phyloP scores from a whole-genome alignment of 805 yeast species.

The Priceomyces carsonii region DNA sequence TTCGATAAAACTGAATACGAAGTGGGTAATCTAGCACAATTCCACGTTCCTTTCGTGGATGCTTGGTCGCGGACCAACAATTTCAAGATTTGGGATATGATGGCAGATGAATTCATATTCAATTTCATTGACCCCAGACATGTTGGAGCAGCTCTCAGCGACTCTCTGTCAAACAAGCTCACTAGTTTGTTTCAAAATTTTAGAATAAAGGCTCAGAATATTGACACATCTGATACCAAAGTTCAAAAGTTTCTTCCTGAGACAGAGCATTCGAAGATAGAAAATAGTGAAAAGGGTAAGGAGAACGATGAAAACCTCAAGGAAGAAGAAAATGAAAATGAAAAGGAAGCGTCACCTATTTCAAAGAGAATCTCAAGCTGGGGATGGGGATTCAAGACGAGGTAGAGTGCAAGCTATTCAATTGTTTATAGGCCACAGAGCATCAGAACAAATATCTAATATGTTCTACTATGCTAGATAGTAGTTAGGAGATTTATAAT shows the following conservation, averaged over 20 bases:
- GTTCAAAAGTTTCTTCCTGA: conserved; percentile 20
- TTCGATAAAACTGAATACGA: conserved; percentile 21
- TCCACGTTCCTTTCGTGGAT: conserved; percentile 31
- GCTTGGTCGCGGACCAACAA: conserved; percentile 36
- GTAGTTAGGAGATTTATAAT: too few relatives aligned
- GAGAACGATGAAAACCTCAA: conserved; percentile 2
- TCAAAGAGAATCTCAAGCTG: conserved; percentile 10
- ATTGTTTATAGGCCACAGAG: too few relatives aligned
- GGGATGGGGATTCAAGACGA: conserved; percentile 12
- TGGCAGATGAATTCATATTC: conserved; percentile 46
- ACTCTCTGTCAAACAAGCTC: conserved; percentile 20
- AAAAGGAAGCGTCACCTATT: conserved; percentile 1
- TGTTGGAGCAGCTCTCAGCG: conserved; percentile 24
- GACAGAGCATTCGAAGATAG: conserved; percentile 4
- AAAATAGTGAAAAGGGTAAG: conserved; percentile 1
- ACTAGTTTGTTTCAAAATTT: conserved; percentile 27
- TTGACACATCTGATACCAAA: conserved; percentile 14
- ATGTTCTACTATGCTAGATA: too few relatives aligned
- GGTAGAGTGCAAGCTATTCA: conserved; percentile 2
- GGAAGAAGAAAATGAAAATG: conserved; percentile 6
- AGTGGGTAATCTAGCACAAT: conserved; percentile 31
- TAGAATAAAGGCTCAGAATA: conserved; percentile 12
- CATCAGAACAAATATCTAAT: too few relatives aligned
- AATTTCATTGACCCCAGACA: conserved; percentile 44
- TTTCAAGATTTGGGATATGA: conserved; percentile 39